Conservation (phyloP, 805 yeast genomes). For the Brettanomyces anomalus region DNA sequence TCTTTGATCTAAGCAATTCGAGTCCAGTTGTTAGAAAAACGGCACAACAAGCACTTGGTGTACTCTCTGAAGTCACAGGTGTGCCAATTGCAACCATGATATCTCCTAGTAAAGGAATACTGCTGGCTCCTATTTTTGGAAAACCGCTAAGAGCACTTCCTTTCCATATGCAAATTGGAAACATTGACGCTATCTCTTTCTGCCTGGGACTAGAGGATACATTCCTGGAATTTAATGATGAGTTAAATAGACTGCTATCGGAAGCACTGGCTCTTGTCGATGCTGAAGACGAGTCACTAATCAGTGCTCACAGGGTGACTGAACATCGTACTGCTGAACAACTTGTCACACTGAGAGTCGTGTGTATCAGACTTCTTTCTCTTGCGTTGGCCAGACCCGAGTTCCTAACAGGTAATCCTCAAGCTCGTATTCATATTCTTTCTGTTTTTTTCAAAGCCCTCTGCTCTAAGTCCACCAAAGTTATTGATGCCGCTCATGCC, state of each 20-base stretch:
- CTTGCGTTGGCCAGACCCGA: slow-evolving; percentile 80
- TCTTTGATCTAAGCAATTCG: slow-evolving; percentile 87
- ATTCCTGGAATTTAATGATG: slow-evolving; percentile 81
- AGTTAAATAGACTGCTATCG: slow-evolving; percentile 69
- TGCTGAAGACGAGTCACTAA: slow-evolving; percentile 93
- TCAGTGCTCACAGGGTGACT: slow-evolving; percentile 75
- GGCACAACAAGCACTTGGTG: slow-evolving; percentile 60
- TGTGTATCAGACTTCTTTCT: slow-evolving; percentile 76
- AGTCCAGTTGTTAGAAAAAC: slow-evolving; percentile 75
- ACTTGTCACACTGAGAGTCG: slow-evolving; percentile 77
- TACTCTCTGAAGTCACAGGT: slow-evolving; percentile 59
- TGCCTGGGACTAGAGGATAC: slow-evolving; percentile 76
- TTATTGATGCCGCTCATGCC: slow-evolving; percentile 87
- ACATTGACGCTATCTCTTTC: slow-evolving; percentile 93
- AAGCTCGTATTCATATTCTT: slow-evolving; percentile 74
- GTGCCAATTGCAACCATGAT: slow-evolving; percentile 69
- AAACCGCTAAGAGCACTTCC: slow-evolving; percentile 96
- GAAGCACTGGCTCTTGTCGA: slow-evolving; percentile 94
- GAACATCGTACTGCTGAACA: slow-evolving; percentile 88
- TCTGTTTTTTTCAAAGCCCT: slow-evolving; percentile 94
- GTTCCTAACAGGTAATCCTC: slow-evolving; percentile 52
- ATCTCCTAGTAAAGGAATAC: slow-evolving; percentile 71
- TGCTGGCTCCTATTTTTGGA: slow-evolving; percentile 90
- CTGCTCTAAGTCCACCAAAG: slow-evolving; percentile 74
- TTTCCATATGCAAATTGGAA: slow-evolving; percentile 97